Percentiles rank a stretch among this genome's conserved stretches.
These are phyloP conservation scores for Articulospora tetracladia DNA, from an alignment of 495 filamentous ascomycete genomes.

Conservation along the genomic window DNA sequence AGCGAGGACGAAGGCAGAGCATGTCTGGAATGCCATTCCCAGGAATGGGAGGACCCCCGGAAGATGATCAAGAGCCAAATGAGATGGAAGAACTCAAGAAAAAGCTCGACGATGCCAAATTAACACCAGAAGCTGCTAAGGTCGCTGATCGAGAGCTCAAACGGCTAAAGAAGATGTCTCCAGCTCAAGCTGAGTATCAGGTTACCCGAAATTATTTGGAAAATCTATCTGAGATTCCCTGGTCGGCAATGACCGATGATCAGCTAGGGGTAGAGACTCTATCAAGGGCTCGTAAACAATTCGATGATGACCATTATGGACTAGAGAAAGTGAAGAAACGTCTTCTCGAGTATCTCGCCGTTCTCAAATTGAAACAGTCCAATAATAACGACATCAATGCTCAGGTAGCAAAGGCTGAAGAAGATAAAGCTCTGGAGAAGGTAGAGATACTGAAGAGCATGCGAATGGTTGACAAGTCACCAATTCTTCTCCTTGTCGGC, in stretches of 20 bases:
- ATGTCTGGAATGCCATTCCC: slow-evolving; percentile 39
- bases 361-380: slow-evolving; percentile 88
- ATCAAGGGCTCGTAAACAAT: slow-evolving; percentile 74
- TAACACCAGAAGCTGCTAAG: slow-evolving; percentile 67
- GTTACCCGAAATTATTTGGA: slow-evolving; percentile 94
- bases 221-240: slow-evolving; percentile 91
- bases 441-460: slow-evolving; percentile 67
- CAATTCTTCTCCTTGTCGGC: slow-evolving; percentile 89
- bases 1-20: slow-evolving; percentile 47
- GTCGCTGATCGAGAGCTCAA: slow-evolving; percentile 87
- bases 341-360: slow-evolving; percentile 91
- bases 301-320: slow-evolving; percentile 96
- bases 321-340: slow-evolving; percentile 97
- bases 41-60: slow-evolving; percentile 31
- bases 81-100: slow-evolving; percentile 92
- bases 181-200: slow-evolving; percentile 90
- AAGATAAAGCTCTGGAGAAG: slow-evolving; percentile 51
- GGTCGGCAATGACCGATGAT: slow-evolving; percentile 83
- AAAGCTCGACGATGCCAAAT: slow-evolving; percentile 73
- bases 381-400: slow-evolving; percentile 76
- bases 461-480: slow-evolving; percentile 87
- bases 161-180: slow-evolving; percentile 90
- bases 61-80: slow-evolving; percentile 69
- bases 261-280: slow-evolving; percentile 81
- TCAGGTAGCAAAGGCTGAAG: slow-evolving; percentile 64